Evolutionary conservation across 2,329 filamentous ascomycete species (phyloP).

Genomic region (Stemphylium beticola): DNA sequence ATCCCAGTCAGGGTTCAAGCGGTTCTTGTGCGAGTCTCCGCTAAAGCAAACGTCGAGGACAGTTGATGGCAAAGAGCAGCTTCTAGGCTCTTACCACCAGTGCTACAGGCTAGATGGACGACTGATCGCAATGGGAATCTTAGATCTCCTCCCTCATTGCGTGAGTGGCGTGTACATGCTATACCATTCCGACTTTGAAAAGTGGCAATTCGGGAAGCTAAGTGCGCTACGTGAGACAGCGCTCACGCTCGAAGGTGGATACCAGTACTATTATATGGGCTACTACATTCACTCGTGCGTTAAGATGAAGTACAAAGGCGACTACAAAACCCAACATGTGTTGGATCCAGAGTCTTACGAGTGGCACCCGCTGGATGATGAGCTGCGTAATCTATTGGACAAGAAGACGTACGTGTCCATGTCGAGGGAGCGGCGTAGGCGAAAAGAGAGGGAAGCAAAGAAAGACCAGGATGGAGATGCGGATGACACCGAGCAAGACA

Average conservation of each 20-base stretch:
- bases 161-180: constrained; percentile 86
- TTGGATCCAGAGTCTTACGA: constrained; percentile 70
- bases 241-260: constrained; percentile 71
- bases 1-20: constrained; percentile 66
- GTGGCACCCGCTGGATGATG: constrained; percentile 67
- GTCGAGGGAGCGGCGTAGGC: constrained; percentile 41
- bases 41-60: constrained; percentile 57
- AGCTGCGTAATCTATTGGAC: constrained; percentile 60
- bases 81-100: constrained; percentile 78
- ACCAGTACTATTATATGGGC: constrained; percentile 81
- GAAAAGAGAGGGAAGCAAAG: constrained; percentile 15
- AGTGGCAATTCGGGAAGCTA: constrained; percentile 74
- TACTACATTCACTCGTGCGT: constrained; percentile 82
- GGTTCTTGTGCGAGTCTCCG: constrained; percentile 77
- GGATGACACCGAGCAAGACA: constrained; percentile 10
- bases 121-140: constrained; percentile 75
- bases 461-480: neutral
- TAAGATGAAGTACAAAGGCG: constrained; percentile 87
- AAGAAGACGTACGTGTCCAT: constrained; percentile 61
- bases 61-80: constrained; percentile 58
- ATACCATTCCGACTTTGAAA: constrained; percentile 76
- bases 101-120: constrained; percentile 80
- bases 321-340: constrained; percentile 76
- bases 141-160: constrained; percentile 77
- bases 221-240: constrained; percentile 76